phyloP scores from a whole-genome alignment of 257 asterid species.

The Solanum acaule region DNA sequence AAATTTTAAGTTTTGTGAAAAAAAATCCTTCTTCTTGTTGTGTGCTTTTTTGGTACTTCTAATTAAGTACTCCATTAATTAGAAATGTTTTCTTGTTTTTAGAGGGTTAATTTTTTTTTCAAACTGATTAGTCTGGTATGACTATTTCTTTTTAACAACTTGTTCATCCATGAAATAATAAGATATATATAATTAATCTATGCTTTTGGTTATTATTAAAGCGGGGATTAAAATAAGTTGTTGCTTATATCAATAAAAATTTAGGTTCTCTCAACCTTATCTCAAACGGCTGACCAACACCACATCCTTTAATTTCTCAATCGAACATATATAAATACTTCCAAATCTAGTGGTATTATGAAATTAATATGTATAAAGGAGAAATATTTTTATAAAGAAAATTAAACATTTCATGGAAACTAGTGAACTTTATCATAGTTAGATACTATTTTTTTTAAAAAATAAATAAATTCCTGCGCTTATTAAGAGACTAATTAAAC shows the following conservation, averaged over 20 bases:
- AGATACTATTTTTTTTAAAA: background rate
- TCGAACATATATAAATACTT: background rate
- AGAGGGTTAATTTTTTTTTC: background rate
- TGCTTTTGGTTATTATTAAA: background rate
- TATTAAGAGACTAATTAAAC: background rate
- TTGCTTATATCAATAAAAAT: background rate
- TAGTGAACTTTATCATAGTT: background rate
- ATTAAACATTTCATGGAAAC: background rate
- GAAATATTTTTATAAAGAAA: background rate
- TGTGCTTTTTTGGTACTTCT: background rate
- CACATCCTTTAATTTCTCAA: background rate
- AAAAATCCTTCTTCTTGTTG: background rate
- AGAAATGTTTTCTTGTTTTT: background rate
- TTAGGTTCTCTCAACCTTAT: background rate
- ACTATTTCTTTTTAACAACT: slow-evolving; percentile 3
- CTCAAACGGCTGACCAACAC: background rate
- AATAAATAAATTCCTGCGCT: background rate
- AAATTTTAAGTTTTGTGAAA: background rate
- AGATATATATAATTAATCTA: background rate
- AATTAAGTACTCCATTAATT: background rate
- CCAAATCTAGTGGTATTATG: background rate
- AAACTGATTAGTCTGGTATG: background rate
- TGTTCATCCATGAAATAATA: background rate
- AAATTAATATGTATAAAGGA: background rate
- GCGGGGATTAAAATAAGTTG: background rate